These are phyloP conservation scores for Diutina scorzettiae DNA, from an alignment of 1,139 yeast species.

Conservation along the genomic window DNA sequence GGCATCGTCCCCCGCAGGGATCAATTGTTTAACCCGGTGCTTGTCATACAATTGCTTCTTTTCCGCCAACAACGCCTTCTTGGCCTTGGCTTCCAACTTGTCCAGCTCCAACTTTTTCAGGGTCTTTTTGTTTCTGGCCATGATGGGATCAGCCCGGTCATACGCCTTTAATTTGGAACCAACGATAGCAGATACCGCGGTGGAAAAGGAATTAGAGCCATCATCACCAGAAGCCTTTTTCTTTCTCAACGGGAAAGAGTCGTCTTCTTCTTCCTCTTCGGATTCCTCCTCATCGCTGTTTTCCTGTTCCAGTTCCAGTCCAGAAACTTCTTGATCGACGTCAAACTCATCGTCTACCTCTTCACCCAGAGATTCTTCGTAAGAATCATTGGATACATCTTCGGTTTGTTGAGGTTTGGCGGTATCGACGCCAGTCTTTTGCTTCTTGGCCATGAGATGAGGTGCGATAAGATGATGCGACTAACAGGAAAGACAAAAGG, in stretches of 20 bases:
- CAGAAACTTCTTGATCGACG: not conserved
- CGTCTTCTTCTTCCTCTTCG: conserved; percentile 16
- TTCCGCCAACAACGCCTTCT: conserved; percentile 56
- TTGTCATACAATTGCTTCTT: conserved; percentile 58
- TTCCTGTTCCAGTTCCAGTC: conserved; percentile 6
- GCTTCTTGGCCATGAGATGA: conserved; percentile 12
- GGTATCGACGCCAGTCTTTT: conserved; percentile 10
- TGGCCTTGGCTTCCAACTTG: conserved; percentile 76
- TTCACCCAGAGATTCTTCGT: not conserved
- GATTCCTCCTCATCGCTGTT: conserved; percentile 14
- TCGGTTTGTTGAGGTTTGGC: conserved; percentile 8
- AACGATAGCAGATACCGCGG: conserved; percentile 73
- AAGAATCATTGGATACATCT: conserved; percentile 1
- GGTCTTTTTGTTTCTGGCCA: conserved; percentile 63
- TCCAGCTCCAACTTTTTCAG: conserved; percentile 69
- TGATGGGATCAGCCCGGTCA: conserved; percentile 78
- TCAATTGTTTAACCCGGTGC: conserved; percentile 52
- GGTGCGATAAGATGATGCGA: too few relatives aligned
- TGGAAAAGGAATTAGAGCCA: conserved; percentile 66
- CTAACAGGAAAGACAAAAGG: not conserved
- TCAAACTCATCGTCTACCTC: conserved; percentile 8
- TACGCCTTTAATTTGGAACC: conserved; percentile 82
- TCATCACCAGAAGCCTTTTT: conserved; percentile 47
- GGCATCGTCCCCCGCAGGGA: conserved; percentile 48
- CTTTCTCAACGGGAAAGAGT: conserved; percentile 34